phyloP scores from a whole-genome alignment of 805 yeast genomes.

The Candida saitoana region DNA sequence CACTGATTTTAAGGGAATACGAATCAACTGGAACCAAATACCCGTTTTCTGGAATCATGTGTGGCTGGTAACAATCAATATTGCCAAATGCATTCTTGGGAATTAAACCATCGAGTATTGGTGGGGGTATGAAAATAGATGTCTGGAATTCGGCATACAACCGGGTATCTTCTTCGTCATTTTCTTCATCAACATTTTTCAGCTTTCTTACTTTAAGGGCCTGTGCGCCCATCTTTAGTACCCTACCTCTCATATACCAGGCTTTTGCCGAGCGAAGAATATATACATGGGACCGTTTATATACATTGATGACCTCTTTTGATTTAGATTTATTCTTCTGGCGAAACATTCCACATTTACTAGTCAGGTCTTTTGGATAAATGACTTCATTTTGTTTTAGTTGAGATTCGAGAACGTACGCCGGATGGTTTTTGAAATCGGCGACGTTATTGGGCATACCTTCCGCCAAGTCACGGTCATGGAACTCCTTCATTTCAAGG shows the following conservation, averaged over 20 bases:
- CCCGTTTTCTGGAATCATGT: conserved; percentile 84
- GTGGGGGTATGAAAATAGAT: conserved; percentile 61
- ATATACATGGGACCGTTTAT: conserved; percentile 61
- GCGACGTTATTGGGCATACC: conserved; percentile 83
- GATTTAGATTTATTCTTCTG: conserved; percentile 36
- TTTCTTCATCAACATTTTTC: conserved; percentile 23
- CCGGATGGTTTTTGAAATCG: conserved; percentile 85
- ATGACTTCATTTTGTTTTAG: conserved; percentile 69
- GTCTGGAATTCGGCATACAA: conserved; percentile 81
- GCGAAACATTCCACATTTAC: conserved; percentile 66
- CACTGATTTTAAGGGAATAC: conserved; percentile 45
- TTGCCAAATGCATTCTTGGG: conserved; percentile 79
- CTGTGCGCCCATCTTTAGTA: conserved; percentile 64
- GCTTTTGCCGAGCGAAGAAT: conserved; percentile 68
- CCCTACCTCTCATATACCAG: conserved; percentile 82
- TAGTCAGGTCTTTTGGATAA: conserved; percentile 52
- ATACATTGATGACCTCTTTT: conserved; percentile 51
- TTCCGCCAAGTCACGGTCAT: conserved; percentile 61
- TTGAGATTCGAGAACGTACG: conserved; percentile 75
- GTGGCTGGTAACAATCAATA: conserved; percentile 69
- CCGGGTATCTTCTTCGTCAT: conserved; percentile 49
- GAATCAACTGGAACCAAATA: conserved; percentile 40
- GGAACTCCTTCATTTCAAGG: conserved; percentile 58
- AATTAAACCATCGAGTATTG: conserved; percentile 60
- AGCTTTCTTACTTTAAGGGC: conserved; percentile 49